Percentiles rank a stretch among this genome's conserved stretches.
Conservation (phyloP, 2,329 filamentous ascomycete species). For the Epichloe baconii region DNA sequence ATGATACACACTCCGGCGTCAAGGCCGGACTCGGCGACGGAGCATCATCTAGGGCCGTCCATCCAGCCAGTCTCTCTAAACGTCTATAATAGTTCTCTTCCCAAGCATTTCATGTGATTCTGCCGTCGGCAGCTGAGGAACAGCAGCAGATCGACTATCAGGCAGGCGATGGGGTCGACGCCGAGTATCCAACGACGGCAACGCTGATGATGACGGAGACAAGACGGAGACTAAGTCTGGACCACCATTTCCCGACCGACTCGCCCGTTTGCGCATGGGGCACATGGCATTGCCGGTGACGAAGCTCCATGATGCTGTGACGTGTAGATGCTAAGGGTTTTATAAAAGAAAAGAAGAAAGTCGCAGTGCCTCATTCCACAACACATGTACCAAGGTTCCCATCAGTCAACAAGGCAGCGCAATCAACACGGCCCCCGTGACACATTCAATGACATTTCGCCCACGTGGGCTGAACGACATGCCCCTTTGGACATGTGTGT, state of each 20-base stretch:
- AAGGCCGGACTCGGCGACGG: too few relatives aligned
- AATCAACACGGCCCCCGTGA: not conserved
- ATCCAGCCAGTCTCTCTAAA: too few relatives aligned
- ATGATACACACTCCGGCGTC: too few relatives aligned
- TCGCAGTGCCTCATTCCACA: too few relatives aligned
- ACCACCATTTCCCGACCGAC: not conserved
- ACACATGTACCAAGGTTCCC: not conserved
- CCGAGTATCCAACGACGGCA: not conserved
- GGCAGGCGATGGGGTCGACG: not conserved
- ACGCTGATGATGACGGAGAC: not conserved
- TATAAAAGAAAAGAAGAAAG: too few relatives aligned
- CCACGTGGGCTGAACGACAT: too few relatives aligned
- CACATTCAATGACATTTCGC: not conserved
- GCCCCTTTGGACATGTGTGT: too few relatives aligned
- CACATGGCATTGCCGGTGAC: not conserved
- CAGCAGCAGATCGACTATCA: not conserved
- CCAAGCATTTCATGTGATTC: not conserved
- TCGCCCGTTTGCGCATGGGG: not conserved
- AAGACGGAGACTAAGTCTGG: not conserved
- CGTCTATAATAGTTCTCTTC: too few relatives aligned
- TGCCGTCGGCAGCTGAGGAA: not conserved
- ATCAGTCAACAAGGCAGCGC: not conserved
- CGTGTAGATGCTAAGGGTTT: not conserved
- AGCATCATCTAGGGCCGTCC: too few relatives aligned
- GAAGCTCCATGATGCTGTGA: not conserved